Conservation (phyloP, 2,329 filamentous ascomycete genomes). For the Ophiocordyceps camponoti-rufipedis region DNA sequence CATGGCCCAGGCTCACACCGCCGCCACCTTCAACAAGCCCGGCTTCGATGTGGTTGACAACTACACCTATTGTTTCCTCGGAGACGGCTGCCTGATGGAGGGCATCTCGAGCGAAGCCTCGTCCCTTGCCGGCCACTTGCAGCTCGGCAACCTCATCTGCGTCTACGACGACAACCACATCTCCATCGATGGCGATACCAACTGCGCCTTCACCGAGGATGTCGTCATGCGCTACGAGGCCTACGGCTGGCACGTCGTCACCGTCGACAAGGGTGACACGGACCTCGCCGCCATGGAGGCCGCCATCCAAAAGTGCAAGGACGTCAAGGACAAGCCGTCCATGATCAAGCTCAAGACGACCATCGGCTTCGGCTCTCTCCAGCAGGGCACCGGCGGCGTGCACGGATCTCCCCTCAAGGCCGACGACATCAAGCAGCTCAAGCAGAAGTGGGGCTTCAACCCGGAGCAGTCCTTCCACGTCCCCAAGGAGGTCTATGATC, state of each 20-base stretch:
- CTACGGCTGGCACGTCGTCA: conserved; percentile 87
- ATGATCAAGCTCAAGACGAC: conserved; percentile 95
- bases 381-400: conserved; percentile 86
- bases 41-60: conserved; percentile 84
- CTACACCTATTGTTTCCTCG: conserved; percentile 93
- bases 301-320: conserved; percentile 69
- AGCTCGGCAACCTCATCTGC: conserved; percentile 93
- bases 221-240: conserved; percentile 87
- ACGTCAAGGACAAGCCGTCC: conserved; percentile 88
- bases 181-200: conserved; percentile 85
- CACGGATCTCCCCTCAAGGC: conserved; percentile 93
- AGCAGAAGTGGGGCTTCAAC: conserved; percentile 92
- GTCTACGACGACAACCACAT: conserved; percentile 99
- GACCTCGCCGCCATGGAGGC: conserved; percentile 77
- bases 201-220: conserved; percentile 92
- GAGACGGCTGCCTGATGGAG: conserved; percentile 97
- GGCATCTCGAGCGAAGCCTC: conserved; percentile 87
- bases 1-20: conserved; percentile 86
- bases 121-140: conserved; percentile 84
- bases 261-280: conserved; percentile 73
- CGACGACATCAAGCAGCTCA: conserved; percentile 85
- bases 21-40: conserved; percentile 89
- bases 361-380: conserved; percentile 87
- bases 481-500: conserved; percentile 84
- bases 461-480: conserved; percentile 85